Evolutionary conservation across 2,329 filamentous ascomycete species (phyloP).

Genomic region (Penicillium brasilianum): DNA sequence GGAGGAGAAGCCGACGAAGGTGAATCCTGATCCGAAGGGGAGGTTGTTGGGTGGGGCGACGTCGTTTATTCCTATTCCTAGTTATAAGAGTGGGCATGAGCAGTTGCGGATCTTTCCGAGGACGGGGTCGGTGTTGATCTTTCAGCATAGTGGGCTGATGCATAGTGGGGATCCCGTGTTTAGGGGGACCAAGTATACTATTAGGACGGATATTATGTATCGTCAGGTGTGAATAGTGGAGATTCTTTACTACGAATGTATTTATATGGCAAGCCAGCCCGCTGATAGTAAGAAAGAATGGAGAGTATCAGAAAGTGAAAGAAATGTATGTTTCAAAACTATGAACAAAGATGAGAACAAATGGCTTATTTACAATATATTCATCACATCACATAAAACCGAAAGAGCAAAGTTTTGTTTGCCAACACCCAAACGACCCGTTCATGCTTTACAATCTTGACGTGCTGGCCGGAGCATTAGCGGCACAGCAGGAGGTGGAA

Average conservation of each 20-base stretch:
- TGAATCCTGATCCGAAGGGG: constrained; percentile 23
- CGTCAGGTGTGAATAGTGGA: neutral
- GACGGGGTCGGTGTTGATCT: constrained; percentile 59
- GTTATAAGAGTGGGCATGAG: constrained; percentile 37
- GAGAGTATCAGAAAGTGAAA: neutral
- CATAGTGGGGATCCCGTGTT: constrained; percentile 62
- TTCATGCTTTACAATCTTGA: constrained; percentile 26
- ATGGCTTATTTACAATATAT: constrained; percentile 6
- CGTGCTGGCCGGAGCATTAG: constrained; percentile 21
- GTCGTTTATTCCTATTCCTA: constrained; percentile 51
- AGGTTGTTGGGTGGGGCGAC: constrained; percentile 60
- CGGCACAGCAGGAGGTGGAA: constrained; percentile 28
- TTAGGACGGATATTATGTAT: constrained; percentile 65
- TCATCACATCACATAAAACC: constrained; percentile 2
- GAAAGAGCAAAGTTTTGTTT: constrained; percentile 12
- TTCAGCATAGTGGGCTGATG: constrained; percentile 59
- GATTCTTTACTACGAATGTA: neutral
- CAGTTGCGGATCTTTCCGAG: constrained; percentile 54
- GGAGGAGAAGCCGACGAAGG: neutral
- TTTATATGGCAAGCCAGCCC: too few species aligned
- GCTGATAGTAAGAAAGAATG: neutral
- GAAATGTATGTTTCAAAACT: neutral
- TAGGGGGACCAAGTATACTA: constrained; percentile 59
- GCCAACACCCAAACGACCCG: constrained; percentile 4
- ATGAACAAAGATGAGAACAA: neutral